phyloP scores from a whole-genome alignment of 768 basidiomycete species.

The Kwoniella sp. region DNA sequence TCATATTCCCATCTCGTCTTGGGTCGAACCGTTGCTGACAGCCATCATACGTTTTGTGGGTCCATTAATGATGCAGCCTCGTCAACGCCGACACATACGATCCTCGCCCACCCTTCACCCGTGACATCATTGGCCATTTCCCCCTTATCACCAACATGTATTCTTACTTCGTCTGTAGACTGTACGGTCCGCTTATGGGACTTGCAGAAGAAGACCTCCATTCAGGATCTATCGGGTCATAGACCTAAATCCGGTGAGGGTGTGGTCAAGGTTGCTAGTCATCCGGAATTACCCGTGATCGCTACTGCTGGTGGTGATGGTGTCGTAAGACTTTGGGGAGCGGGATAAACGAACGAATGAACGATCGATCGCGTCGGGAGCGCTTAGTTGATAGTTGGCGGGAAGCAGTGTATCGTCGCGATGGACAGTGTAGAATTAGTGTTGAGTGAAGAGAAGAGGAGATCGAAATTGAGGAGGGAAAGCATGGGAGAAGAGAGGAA shows the following conservation, averaged over 20 bases:
- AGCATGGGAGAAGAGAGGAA: no score
- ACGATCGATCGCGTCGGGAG: no score
- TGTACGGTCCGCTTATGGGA: conserved; percentile 96
- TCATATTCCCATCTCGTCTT: no score
- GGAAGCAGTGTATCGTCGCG: no score
- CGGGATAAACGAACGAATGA: not conserved
- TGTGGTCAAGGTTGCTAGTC: conserved; percentile 82
- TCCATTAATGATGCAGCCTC: conserved; percentile 21
- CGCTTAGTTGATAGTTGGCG: no score
- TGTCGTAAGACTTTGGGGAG: conserved; percentile 73
- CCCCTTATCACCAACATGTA: conserved; percentile 72
- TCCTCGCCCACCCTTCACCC: conserved; percentile 86
- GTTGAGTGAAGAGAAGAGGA: no score
- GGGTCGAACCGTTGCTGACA: no score
- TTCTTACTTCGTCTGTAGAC: conserved; percentile 89
- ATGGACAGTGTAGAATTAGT: no score
- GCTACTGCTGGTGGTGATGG: conserved; percentile 96
- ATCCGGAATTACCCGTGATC: conserved; percentile 79
- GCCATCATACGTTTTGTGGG: no score
- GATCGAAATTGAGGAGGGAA: no score
- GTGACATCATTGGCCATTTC: conserved; percentile 90
- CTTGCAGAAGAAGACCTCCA: conserved; percentile 67
- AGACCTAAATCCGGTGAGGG: conserved; percentile 88
- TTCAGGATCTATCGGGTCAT: conserved; percentile 84
- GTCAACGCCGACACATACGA: conserved; percentile 86